Percentiles rank a stretch among this genome's conserved stretches.
These are phyloP conservation scores for Colletotrichum kahawae DNA, from an alignment of 2,329 filamentous ascomycete genomes.

Conservation along the genomic window DNA sequence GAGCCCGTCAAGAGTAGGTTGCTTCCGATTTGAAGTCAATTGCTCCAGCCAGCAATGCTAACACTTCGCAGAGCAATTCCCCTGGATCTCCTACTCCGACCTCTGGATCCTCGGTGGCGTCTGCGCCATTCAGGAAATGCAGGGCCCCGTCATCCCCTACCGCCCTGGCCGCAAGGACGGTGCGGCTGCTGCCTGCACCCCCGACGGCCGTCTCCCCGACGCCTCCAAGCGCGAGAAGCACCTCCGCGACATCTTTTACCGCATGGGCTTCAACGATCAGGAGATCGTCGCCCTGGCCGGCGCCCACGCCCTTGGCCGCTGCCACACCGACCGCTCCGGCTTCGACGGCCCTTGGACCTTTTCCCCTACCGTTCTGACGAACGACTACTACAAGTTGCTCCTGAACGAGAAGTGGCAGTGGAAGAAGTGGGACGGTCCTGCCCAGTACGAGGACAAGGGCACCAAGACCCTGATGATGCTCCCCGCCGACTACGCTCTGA, in stretches of 20 bases:
- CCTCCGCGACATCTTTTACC: conserved; percentile 89
- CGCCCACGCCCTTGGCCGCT: conserved; percentile 87
- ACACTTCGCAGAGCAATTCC: conserved; percentile 68
- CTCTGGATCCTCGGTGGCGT: conserved; percentile 93
- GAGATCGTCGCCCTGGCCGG: conserved; percentile 92
- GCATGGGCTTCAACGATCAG: conserved; percentile 97
- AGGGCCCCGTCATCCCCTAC: conserved; percentile 86
- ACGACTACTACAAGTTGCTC: conserved; percentile 91
- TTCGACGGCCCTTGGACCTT: conserved; percentile 92
- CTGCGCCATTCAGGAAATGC: conserved; percentile 91
- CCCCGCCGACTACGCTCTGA: conserved; percentile 85
- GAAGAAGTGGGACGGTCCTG: conserved; percentile 90
- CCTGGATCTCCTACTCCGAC: conserved; percentile 96
- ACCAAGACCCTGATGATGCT: conserved; percentile 97
- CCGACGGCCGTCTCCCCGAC: conserved; percentile 87
- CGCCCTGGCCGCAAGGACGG: conserved; percentile 83
- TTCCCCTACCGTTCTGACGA: conserved; percentile 88
- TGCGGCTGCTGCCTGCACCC: conserved; percentile 85
- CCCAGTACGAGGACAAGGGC: conserved; percentile 87
- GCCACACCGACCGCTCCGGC: conserved; percentile 87
- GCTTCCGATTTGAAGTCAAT: conserved; percentile 2
- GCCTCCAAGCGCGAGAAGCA: conserved; percentile 79
- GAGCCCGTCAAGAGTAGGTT: conserved; percentile 82
- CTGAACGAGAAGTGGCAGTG: conserved; percentile 91
- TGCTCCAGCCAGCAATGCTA: neutral